Base-by-base conservation (phyloP, 345 rosid genomes). In the Ailanthus altissimus region DNA sequence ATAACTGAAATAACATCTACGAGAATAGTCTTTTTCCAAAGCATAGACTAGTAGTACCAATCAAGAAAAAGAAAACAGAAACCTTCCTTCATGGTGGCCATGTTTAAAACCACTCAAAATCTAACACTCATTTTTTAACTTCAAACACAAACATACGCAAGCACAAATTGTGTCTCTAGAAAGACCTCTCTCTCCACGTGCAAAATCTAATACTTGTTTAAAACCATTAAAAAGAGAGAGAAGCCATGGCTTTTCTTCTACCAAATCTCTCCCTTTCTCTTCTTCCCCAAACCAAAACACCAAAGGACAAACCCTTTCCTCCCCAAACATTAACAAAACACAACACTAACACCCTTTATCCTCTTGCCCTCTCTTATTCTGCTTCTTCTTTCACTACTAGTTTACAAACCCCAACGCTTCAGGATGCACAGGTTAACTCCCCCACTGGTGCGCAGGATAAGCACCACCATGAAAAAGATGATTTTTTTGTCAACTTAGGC, bases 401-500 rank as follows among this genome's bases (percentile, higher is more conserved):
- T 72, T 75, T 81, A 13, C 83, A 82, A 53, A 75, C 84, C 21
- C 83, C 84, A 46, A 75, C 77, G 69, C 83, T 88, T 69, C 90
- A 84, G 75, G 90, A 73, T 57, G 73, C 87, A 21, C 86, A 85
- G 78, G 81, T 80, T 64, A 81, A 62, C 81, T 81, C 81, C 45
- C 79, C 73, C 3, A 75, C 82, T 0, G 79, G 65, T 75, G 64
- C 68, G 12, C 82, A 76, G 64, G 83, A 87, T 14, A 82, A 82
- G 78, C 80, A 75, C 25, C 47, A 82, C 12, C 70, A 80, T 15
- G 82, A 81, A 61, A 87, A 80, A 73, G 93, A 91, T 47, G 94
- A 92, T 12, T 92, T 91, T 78, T 92, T 78, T 83, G 86, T 94
- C 82, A 92, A 92, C 70, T 86, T 94, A 28, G 98, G 97, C 56